Base-by-base conservation (phyloP, 139 green algal genomes). In the Micractinium conductrix region DNA sequence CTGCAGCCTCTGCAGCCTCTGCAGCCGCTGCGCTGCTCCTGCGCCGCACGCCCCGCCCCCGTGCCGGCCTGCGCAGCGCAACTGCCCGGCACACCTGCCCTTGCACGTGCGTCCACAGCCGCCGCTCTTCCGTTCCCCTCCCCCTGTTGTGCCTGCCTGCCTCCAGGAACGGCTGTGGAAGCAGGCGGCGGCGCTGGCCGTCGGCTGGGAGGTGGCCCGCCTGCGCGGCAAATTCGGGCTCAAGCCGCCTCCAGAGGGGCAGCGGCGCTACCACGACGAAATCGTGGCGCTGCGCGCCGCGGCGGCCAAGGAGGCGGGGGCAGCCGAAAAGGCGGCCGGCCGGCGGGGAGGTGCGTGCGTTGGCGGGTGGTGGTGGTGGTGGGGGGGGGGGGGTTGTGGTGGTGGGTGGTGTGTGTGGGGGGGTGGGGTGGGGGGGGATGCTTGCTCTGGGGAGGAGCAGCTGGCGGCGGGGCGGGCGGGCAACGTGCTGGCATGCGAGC, bases 111-210 rank as follows among this genome's bases (percentile, higher is more conserved):
- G n/a, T n/a, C n/a, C n/a, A n/a, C n/a, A n/a, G n/a, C n/a, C n/a
- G n/a, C n/a, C n/a, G n/a, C n/a, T n/a, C n/a, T n/a, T n/a, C n/a
- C n/a, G n/a, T n/a, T n/a, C n/a, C n/a, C n/a, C n/a, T n/a, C n/a
- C n/a, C n/a, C n/a, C n/a, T n/a, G n/a, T n/a, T n/a, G n/a, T 10
- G 2, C n/a, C 4, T 7, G 10, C 9, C 28, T 37, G 43, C 71
- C 44, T 44, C 45, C 73, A 93, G 85, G 93, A 96, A 86, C 86
- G 93, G 37, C 73, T 93, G 42, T 96, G 92, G 92, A 93, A 92
- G 84, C 80, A 74, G 28, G 78, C 81, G 8, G 84, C 88, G 1
- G 88, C 92, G 8, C 30, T 83, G 48, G 78, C 83, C 6, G 48
- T 94, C 30, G 89, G 79, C 0, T 43, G 76, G 44, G 86, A 87